A percentile compares a stretch with the other conserved stretches of the same genome.
Conservation (phyloP, 257 asterid species). For the Solanum etuberosum region DNA sequence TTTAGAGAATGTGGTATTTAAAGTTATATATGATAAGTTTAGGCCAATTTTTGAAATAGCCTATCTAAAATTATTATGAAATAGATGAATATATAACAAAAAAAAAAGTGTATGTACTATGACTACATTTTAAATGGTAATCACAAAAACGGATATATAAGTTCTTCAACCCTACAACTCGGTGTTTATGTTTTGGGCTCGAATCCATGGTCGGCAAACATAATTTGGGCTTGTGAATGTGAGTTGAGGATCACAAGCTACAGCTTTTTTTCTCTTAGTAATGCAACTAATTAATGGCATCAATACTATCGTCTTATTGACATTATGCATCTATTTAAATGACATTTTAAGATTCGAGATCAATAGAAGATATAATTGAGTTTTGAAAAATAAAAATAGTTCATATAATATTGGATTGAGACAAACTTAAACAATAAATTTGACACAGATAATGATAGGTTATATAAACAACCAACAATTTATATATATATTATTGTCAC, state of each 20-base stretch:
- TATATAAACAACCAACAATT: no score
- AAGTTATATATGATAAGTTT: no score
- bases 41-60: no score
- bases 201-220: not conserved
- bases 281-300: not conserved
- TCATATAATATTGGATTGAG: not conserved
- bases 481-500: not conserved
- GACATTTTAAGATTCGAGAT: not conserved
- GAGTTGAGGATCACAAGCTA: not conserved
- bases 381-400: not conserved
- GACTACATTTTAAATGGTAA: not conserved
- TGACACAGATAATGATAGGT: not conserved
- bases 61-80: no score
- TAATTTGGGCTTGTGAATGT: not conserved
- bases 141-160: no score
- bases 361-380: no score
- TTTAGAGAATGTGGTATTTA: no score
- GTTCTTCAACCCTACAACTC: not conserved
- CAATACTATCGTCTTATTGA: not conserved
- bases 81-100: no score
- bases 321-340: no score
- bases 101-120: not conserved
- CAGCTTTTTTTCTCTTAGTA: not conserved
- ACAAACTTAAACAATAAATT: not conserved
- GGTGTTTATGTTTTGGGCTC: not conserved